Evolutionary conservation across 208 protist genomes (phyloP).

Genomic region (Naegleria lovaniensis): DNA sequence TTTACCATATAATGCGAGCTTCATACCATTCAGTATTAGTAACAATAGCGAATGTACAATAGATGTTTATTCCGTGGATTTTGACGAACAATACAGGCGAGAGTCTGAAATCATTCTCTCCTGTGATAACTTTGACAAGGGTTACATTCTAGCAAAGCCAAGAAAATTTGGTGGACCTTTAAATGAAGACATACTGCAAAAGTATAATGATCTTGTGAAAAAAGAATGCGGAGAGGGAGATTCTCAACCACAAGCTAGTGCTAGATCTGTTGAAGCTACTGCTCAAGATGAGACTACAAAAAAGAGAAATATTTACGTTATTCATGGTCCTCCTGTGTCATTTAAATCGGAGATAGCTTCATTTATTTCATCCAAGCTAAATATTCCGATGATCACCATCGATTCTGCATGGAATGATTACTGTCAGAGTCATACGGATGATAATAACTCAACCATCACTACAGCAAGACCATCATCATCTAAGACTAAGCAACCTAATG

Average conservation of each 20-base stretch:
- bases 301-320: slow-evolving; percentile 44
- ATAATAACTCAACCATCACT: slow-evolving; percentile 12
- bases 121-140: slow-evolving; percentile 36
- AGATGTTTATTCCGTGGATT: slow-evolving; percentile 73
- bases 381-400: slow-evolving; percentile 33
- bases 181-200: slow-evolving; percentile 58
- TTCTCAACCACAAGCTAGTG: background rate
- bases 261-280: background rate
- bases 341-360: slow-evolving; percentile 62
- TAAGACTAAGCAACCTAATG: no score
- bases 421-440: no score
- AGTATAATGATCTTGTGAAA: slow-evolving; percentile 52
- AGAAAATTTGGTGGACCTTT: slow-evolving; percentile 59
- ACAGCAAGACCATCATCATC: no score
- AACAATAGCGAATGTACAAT: slow-evolving; percentile 71
- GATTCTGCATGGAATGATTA: slow-evolving; percentile 26
- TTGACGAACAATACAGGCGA: slow-evolving; percentile 66
- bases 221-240: slow-evolving; percentile 38
- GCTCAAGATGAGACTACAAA: background rate
- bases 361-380: slow-evolving; percentile 42
- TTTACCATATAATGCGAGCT: slow-evolving; percentile 59
- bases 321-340: slow-evolving; percentile 65
- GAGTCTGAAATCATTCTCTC: slow-evolving; percentile 55
- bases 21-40: slow-evolving; percentile 49
- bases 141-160: slow-evolving; percentile 58